Evolutionary conservation across 306 rosid species (phyloP), one percentile per base, ranked within the genome.

Genomic region (Casuarina equisetifolia): DNA sequence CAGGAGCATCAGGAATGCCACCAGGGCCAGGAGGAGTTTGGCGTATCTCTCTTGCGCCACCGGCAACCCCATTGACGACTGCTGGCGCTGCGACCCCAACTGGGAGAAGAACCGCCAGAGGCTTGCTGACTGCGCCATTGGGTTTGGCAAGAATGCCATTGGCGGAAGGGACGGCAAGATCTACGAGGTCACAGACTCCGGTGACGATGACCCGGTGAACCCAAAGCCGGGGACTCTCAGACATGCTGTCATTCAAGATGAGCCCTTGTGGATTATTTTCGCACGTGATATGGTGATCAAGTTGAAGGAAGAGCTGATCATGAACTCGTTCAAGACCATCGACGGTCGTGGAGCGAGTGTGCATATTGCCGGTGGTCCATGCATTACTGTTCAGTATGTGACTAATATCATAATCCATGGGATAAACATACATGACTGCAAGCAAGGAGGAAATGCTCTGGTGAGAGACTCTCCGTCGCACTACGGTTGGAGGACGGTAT

Each of bases 51-150:
- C 99, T 0, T 95, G 99, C 15, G 97, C 92, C n/a, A 84, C 80
- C 5, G 99, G 99, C 0, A 95, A 95, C 85, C 99, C 99, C 3
- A 95, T 95, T 74, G 99, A 95, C 70, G 99, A 95, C 74, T 95
- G 99, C 73, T 95, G 99, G 99, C 81, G 99, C 55, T 95, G 99
- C 76, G 97, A 95, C 59, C 73, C 91, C 0, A 84, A 89, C 32
- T 95, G 99, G 99, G 93, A 88, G 84, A 69, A 81, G n/a, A 92
- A 95, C 76, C 75, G 99, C 11, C 99, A 95, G 52, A 74, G 88
- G 57, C 82, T 95, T 5, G 99, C 99, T 17, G 99, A 95, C 46
- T 95, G 99, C 40, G 99, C 96, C 3, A 92, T 95, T 51, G 99
- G 99, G 20, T 95, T 95, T 58, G 99, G 99, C 0, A 95, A 92